Evolutionary conservation across 345 rosid species (phyloP).

Genomic region (Mangifera indica): DNA sequence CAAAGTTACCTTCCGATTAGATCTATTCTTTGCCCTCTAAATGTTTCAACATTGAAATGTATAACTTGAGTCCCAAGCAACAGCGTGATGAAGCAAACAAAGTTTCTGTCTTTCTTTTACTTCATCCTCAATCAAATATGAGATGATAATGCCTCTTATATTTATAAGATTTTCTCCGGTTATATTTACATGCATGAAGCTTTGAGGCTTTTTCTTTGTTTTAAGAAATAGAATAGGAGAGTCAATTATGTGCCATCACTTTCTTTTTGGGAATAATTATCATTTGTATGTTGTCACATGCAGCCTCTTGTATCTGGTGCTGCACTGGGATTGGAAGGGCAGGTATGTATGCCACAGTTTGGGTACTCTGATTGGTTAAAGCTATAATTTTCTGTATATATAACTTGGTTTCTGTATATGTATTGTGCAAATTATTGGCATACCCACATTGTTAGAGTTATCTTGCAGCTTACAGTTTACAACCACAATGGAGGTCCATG

Average conservation of each 20-base stretch:
- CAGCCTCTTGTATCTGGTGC: slow-evolving; percentile 99
- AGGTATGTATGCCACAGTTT: slow-evolving; percentile 41
- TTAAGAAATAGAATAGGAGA: neutral
- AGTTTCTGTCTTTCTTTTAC: neutral
- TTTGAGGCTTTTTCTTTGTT: neutral
- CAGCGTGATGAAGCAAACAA: neutral
- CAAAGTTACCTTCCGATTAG: neutral
- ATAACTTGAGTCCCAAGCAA: neutral
- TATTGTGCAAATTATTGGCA: neutral
- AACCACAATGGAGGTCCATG: slow-evolving; percentile 80
- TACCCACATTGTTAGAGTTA: slow-evolving; percentile 8
- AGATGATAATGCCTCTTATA: neutral
- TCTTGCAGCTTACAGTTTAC: slow-evolving; percentile 60
- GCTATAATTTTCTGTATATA: slow-evolving; percentile 4
- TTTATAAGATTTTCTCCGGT: neutral
- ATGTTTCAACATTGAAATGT: neutral
- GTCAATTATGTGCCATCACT: neutral
- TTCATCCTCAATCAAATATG: neutral
- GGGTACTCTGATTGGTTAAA: neutral
- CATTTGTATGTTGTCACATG: slow-evolving; percentile 18
- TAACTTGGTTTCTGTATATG: neutral
- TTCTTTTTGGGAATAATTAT: slow-evolving; percentile 11
- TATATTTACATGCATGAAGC: neutral
- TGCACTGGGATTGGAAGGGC: slow-evolving; percentile 94
- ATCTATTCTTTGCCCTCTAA: neutral